phyloP scores from a whole-genome alignment of 2,329 filamentous ascomycete species.

The Aspergillus melleus region DNA sequence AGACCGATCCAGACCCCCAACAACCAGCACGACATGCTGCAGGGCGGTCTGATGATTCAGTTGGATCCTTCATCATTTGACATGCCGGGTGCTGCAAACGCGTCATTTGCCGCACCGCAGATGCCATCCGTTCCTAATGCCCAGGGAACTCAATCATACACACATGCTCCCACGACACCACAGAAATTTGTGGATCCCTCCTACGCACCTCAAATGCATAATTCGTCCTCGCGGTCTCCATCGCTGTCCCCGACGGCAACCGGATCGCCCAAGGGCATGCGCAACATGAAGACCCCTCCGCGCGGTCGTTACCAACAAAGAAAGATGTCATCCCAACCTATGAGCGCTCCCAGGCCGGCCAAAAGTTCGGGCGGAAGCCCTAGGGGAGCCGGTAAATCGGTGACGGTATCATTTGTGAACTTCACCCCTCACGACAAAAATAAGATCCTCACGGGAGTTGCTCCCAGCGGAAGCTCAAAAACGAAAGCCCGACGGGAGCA shows the following conservation, averaged over 20 bases:
- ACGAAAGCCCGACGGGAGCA: conserved; percentile 91
- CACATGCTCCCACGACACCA: conserved; percentile 16
- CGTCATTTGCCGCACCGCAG: conserved; percentile 28
- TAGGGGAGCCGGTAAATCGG: conserved; percentile 40
- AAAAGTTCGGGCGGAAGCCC: conserved; percentile 35
- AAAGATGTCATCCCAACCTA: conserved; percentile 41
- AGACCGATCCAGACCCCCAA: conserved; percentile 29
- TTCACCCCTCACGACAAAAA: conserved; percentile 79
- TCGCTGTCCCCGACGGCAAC: conserved; percentile 38
- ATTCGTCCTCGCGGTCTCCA: conserved; percentile 34
- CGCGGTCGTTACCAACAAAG: conserved; percentile 39
- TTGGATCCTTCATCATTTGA: conserved; percentile 38
- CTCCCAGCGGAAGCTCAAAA: conserved; percentile 86
- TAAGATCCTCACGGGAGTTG: conserved; percentile 83
- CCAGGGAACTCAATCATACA: conserved; percentile 19
- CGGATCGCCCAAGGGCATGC: conserved; percentile 32
- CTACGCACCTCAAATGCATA: conserved; percentile 30
- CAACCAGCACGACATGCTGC: conserved; percentile 35
- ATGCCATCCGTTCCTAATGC: conserved; percentile 20
- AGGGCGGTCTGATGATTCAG: conserved; percentile 43
- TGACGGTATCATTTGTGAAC: conserved; percentile 74
- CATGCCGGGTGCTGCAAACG: conserved; percentile 28
- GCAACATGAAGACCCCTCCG: conserved; percentile 32
- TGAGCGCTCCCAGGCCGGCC: conserved; percentile 30
- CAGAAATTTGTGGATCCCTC: conserved; percentile 30